Base-by-base conservation (phyloP, 2,329 filamentous ascomycete genomes). In the Cryphonectria carpinicola region DNA sequence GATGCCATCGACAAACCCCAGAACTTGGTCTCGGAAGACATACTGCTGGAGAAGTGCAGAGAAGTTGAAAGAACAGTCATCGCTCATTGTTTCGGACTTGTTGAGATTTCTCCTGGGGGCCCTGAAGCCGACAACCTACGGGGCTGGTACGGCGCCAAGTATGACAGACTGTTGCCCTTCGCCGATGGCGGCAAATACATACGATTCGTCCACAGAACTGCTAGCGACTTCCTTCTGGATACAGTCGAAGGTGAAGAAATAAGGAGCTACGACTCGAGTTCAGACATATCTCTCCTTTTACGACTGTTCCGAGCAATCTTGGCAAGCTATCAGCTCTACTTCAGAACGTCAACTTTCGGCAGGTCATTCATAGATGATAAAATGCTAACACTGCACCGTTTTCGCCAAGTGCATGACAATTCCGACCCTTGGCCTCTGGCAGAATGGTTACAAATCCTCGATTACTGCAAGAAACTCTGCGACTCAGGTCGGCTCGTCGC, bases 341-440 rank as follows among this genome's bases (percentile, higher is more conserved):
- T 39, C 1, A 2, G 10, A 1, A 39, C 1, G 10, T n/a, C n/a
- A n/a, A 10, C 1, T 37, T 10, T 10, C 37, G 1, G 1, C 7
- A 10, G 37, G 37, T 6, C 35, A 10, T 4, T 10, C 37, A 37
- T 37, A 37, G 37, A 37, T 8, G 6, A 37, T 10, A 1, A 8
- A 11, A 37, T 37, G 37, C 6, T 1, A 10, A 2, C 7, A 37
- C 37, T 37, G 0, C 1, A 10, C 37, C 0, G 5, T 8, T 11
- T 37, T 1, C 37, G 10, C 6, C 1, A 1, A 8, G 10, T 1
- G 6, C 10, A 37, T 37, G 14, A 13, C 14, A 13, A 46, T 49
- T 49, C 1, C 17, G 6, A 22, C 46, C 5, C 1, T n/a, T 22
- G 46, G 46, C 6, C 8, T 49, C 17, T 2, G 19, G 6, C 22